These are phyloP conservation scores for Phytophthora idaei DNA, from an alignment of 352 stramenopile species.

Conservation along the genomic window DNA sequence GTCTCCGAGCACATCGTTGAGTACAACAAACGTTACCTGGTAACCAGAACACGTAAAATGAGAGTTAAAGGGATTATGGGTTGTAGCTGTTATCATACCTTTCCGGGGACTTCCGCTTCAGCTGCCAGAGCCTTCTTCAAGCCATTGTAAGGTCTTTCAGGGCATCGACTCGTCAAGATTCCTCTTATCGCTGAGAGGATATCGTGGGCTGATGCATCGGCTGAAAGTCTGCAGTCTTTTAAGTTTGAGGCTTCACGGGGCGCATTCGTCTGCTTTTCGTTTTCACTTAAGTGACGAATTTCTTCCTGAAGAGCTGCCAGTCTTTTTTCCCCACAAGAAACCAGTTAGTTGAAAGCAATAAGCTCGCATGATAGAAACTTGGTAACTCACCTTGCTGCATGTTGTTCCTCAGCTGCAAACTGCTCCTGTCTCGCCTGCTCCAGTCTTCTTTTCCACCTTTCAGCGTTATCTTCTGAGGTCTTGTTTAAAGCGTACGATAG, in stretches of 20 bases:
- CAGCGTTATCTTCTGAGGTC: conserved; percentile 37
- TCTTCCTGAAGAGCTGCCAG: conserved; percentile 36
- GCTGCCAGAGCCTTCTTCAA: conserved; percentile 80
- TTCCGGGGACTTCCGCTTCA: conserved; percentile 71
- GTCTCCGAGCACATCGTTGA: conserved; percentile 75
- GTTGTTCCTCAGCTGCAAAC: conserved; percentile 41
- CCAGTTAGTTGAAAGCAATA: neutral
- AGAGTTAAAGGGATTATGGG: neutral
- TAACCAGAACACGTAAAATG: neutral
- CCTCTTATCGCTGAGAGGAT: conserved; percentile 75
- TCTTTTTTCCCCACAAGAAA: conserved; percentile 17
- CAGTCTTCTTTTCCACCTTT: conserved; percentile 60
- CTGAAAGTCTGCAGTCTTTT: conserved; percentile 53
- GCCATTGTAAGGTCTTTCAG: conserved; percentile 73
- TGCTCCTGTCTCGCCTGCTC: conserved; percentile 62
- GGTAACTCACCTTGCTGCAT: conserved; percentile 40
- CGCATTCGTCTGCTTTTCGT: conserved; percentile 27
- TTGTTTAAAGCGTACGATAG: conserved; percentile 18
- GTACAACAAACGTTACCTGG: conserved; percentile 66
- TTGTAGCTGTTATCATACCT: conserved; percentile 36
- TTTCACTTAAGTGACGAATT: conserved; percentile 27
- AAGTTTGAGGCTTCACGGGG: conserved; percentile 43
- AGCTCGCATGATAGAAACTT: neutral
- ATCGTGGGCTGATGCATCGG: conserved; percentile 58
- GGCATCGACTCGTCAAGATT: conserved; percentile 60